Evolutionary conservation across 1,284 basidiomycete species (phyloP).

Genomic region (Fomes fomentarius): DNA sequence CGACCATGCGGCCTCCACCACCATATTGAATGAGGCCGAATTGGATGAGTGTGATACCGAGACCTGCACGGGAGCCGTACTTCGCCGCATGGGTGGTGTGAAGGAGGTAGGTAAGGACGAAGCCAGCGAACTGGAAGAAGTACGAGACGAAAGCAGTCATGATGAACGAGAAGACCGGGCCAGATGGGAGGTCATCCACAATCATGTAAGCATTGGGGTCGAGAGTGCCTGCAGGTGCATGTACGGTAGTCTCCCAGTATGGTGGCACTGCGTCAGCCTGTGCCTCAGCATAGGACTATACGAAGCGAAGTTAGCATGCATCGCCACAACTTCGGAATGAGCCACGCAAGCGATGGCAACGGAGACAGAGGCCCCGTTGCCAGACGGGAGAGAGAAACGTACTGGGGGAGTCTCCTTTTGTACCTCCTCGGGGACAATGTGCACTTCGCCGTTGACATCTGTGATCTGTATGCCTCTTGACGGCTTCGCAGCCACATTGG

Average conservation of each 20-base stretch:
- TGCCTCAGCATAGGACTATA: constrained; percentile 85
- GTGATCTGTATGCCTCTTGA: constrained; percentile 46
- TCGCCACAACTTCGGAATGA: neutral
- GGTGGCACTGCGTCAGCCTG: constrained; percentile 91
- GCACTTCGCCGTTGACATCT: constrained; percentile 61
- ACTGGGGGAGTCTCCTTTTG: constrained; percentile 87
- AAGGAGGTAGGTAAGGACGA: constrained; percentile 91
- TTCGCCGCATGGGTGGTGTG: constrained; percentile 96
- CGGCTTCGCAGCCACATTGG: constrained; percentile 94
- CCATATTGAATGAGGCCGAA: constrained; percentile 61
- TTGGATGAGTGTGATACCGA: constrained; percentile 94
- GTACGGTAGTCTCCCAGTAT: constrained; percentile 97
- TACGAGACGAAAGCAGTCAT: constrained; percentile 87
- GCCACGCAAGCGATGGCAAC: neutral
- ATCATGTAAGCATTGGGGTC: constrained; percentile 66
- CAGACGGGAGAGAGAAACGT: constrained; percentile 34
- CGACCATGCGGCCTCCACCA: constrained; percentile 5
- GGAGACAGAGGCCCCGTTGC: neutral
- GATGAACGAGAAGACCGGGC: constrained; percentile 70
- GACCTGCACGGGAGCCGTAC: constrained; percentile 90
- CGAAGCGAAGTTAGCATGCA: neutral
- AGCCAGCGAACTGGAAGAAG: constrained; percentile 97
- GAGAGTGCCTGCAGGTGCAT: constrained; percentile 58
- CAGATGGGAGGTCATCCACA: constrained; percentile 77
- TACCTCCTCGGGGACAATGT: constrained; percentile 78